Percentiles rank a stretch among this genome's conserved stretches.
Evolutionary conservation across 2,329 filamentous ascomycete genomes (phyloP).

Genomic region (Harringtonia aguacate): DNA sequence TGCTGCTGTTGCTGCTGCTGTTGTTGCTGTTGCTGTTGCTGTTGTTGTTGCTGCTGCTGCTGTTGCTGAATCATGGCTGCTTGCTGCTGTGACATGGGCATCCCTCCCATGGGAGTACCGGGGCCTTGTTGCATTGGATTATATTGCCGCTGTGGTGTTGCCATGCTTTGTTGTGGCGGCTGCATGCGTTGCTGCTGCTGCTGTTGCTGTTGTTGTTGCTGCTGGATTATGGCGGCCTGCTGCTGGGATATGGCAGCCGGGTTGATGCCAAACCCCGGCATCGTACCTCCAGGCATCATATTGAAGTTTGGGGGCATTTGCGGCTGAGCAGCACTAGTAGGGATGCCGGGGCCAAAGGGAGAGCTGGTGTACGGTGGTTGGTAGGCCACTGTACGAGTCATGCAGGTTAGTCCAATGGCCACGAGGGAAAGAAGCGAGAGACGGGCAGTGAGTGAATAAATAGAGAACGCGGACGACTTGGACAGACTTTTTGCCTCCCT

Average conservation of each 20-base stretch:
- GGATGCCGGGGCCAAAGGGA: constrained; percentile 43
- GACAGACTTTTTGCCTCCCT: neutral
- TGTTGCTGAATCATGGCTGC: constrained; percentile 15
- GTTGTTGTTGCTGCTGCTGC: constrained; percentile 15
- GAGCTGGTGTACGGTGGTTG: constrained; percentile 47
- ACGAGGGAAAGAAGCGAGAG: neutral
- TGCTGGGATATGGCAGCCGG: constrained; percentile 30
- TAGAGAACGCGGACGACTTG: too few relatives aligned
- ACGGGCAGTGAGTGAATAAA: neutral
- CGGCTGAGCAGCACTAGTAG: constrained; percentile 37
- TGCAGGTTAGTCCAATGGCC: constrained; percentile 7
- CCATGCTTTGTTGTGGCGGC: constrained; percentile 22
- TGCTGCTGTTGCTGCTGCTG: constrained; percentile 21
- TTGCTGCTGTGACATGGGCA: constrained; percentile 24
- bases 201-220: constrained; percentile 16
- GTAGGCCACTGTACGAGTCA: constrained; percentile 40
- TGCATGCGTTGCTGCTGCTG: constrained; percentile 35
- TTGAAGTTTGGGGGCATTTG: constrained; percentile 38
- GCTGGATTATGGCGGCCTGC: constrained; percentile 15
- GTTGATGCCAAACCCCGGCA: constrained; percentile 47
- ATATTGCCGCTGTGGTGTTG: constrained; percentile 26
- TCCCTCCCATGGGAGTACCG: constrained; percentile 22
- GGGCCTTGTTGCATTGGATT: constrained; percentile 23
- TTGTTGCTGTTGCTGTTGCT: constrained; percentile 16
- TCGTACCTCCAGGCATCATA: constrained; percentile 40